Base-by-base conservation (phyloP, 2,329 filamentous ascomycete genomes). In the Apiospora pterosperma region DNA sequence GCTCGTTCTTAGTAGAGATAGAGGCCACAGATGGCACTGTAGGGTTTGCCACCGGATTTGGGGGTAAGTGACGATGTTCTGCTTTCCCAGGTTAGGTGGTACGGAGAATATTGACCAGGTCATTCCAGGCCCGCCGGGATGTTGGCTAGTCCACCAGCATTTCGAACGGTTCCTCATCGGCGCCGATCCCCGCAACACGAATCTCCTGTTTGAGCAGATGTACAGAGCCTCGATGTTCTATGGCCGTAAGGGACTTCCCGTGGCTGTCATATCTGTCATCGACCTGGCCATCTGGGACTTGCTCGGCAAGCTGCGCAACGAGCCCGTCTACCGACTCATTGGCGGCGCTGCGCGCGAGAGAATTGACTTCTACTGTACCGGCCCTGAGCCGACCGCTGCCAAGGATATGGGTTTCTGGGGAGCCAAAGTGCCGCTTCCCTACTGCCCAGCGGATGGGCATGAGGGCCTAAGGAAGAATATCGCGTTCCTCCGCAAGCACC, bases 191-290 rank as follows among this genome's bases (percentile, higher is more conserved):
- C 86, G 94, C 71, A 93, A 97, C 75, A 96, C 92, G 62, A 97
- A 97, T 79, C 86, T 94, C 68, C 83, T 97, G 36, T 97, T 96
- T 76, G 94, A 97, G 82, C 93, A 96, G 77, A 97, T 97, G 94
- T 97, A 97, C 82, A 89, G 93, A 66, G 92, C 86, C 2, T 96
- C 93, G 70, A 96, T 97, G 92, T 97, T 97, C 83, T 97, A 97
- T 75, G 94, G 94, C 67, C 90, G 94, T 70, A 97, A 97, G 78
- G 94, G 94, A 59, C 87, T 97, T 1, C 91, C 94, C 2, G 87
- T 95, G 12, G 94, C 94, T 62, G 90, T 96, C 73, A 97, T 97
- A 74, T 97, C 93, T 2, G 94, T 97, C 69, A 96, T 97, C 73
- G 94, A 97, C 74, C 85, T 97, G 52, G 94, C 94, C 5, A 79